Percentiles rank a stretch among this genome's conserved stretches.
These are phyloP conservation scores for Telopea speciosissima DNA, from an alignment of 177 flowering plant species.

Conservation along the genomic window DNA sequence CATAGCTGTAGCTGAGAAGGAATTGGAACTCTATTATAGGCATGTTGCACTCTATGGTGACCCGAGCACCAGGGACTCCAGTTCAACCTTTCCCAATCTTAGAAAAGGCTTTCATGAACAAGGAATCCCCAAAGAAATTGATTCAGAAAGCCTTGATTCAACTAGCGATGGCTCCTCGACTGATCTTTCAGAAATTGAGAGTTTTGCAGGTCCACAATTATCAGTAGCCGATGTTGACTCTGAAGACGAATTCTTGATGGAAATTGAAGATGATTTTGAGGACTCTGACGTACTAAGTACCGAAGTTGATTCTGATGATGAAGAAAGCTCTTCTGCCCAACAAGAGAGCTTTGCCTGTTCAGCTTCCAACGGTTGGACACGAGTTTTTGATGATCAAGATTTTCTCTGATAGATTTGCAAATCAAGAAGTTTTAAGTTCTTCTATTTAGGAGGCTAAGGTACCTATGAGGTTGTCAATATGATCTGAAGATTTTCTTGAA, in stretches of 20 bases:
- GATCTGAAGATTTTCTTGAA: background rate
- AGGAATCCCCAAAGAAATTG: constrained; percentile 7
- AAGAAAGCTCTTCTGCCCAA: background rate
- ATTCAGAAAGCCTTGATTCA: constrained; percentile 8
- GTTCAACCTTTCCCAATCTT: constrained; percentile 28
- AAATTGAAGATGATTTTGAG: constrained; percentile 26
- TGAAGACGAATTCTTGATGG: constrained; percentile 20
- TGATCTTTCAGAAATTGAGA: constrained; percentile 15
- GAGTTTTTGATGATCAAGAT: background rate
- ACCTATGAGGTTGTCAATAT: background rate
- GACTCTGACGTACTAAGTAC: too few relatives aligned
- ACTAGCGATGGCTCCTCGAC: constrained; percentile 12
- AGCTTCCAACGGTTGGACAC: background rate
- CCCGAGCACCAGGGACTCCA: constrained; percentile 42
- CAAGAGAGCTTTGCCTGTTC: constrained; percentile 3
- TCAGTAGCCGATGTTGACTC: constrained; percentile 24
- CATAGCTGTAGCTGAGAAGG: constrained; percentile 81
- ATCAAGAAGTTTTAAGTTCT: background rate
- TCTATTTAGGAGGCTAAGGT: background rate
- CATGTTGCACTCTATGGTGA: constrained; percentile 84
- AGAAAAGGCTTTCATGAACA: constrained; percentile 17
- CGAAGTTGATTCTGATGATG: constrained; percentile 7
- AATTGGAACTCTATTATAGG: constrained; percentile 76
- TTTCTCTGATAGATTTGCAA: background rate
- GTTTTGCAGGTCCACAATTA: constrained; percentile 15